Evolutionary conservation across 768 basidiomycete genomes (phyloP), one percentile per base, ranked within the genome.

Genomic region (Thelephora ganbajun): DNA sequence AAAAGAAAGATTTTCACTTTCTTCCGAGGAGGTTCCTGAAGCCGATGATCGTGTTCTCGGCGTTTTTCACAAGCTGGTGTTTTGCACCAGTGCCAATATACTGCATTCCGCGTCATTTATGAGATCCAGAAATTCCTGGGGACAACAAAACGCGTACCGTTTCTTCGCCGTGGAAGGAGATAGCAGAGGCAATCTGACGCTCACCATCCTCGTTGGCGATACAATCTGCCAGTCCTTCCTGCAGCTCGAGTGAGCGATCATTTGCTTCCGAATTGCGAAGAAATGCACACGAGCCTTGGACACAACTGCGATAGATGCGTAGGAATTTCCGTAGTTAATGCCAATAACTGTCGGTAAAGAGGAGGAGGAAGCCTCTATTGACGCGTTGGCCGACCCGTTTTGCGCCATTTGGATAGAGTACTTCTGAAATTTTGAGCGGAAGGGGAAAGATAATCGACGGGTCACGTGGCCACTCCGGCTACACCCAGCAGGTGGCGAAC

Each of bases 141-240:
- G 22, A 47, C 6, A 48, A 50, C 14, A 12, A 52, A 22, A 30
- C 20, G 71, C 83, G 56, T 59, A 90, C 92, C 61, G 83, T 79
- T 63, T 97, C 86, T 63, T 94, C 88, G 22, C 90, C 91, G 35
- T 79, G 77, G 62, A 94, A 98, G 0, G 92, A 78, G 47, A 98
- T 70, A 22, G 91, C 91, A 60, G 88, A 90, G 0, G 91, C 91
- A 57, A 99, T 98, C 68, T 99, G 94, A 30, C 96, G 83, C 61
- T 97, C 94, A 26, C 96, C 94, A 61, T 98, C 94, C 61, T 98
- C 93, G 61, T 97, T 98, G 5, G 93, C 96, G 51, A 98, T 97
- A 61, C 89, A 94, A 59, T 92, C 88, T 37, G 93, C 83, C 26
- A 85, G 69, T 11, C 88, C 88, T 65, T 96, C 91, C 90, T 93